These are phyloP conservation scores for Trypanosoma boissoni DNA, from an alignment of 208 protist species.

Conservation along the genomic window DNA sequence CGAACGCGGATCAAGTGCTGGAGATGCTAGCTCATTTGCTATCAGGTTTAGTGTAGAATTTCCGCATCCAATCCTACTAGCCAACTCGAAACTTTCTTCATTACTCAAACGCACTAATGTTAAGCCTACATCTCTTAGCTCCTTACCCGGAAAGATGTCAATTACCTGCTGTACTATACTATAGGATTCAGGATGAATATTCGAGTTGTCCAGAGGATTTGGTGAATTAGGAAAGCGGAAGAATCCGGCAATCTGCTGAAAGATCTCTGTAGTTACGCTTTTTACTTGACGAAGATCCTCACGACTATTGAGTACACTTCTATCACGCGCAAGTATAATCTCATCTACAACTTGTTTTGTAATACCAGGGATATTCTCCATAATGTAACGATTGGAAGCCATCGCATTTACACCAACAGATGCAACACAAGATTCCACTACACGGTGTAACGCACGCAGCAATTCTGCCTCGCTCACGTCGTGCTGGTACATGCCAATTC, in stretches of 20 bases:
- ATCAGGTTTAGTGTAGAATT: slow-evolving; percentile 64
- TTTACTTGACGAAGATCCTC: slow-evolving; percentile 74
- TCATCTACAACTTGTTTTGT: slow-evolving; percentile 64
- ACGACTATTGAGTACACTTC: slow-evolving; percentile 54
- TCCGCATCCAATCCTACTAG: slow-evolving; percentile 39
- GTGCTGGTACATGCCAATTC: slow-evolving; percentile 92
- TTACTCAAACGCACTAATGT: slow-evolving; percentile 26
- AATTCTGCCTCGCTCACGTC: slow-evolving; percentile 77
- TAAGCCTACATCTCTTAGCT: slow-evolving; percentile 16
- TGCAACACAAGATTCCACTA: slow-evolving; percentile 76
- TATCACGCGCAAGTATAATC: slow-evolving; percentile 70
- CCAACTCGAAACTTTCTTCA: slow-evolving; percentile 14
- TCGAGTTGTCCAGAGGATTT: slow-evolving; percentile 78
- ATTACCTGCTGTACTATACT: slow-evolving; percentile 44
- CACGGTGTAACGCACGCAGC: slow-evolving; percentile 42
- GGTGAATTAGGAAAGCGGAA: slow-evolving; percentile 81
- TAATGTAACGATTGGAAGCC: slow-evolving; percentile 68
- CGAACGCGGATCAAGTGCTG: slow-evolving; percentile 65
- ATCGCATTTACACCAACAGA: slow-evolving; percentile 78
- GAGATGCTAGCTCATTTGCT: slow-evolving; percentile 48
- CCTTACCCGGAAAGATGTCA: slow-evolving; percentile 22
- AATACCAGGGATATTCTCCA: slow-evolving; percentile 81
- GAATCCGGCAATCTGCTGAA: slow-evolving; percentile 81
- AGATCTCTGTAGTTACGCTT: slow-evolving; percentile 69
- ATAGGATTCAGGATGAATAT: slow-evolving; percentile 86